Evolutionary conservation across 2,329 filamentous ascomycete genomes (phyloP).

Genomic region (Mariannaea elegans): DNA sequence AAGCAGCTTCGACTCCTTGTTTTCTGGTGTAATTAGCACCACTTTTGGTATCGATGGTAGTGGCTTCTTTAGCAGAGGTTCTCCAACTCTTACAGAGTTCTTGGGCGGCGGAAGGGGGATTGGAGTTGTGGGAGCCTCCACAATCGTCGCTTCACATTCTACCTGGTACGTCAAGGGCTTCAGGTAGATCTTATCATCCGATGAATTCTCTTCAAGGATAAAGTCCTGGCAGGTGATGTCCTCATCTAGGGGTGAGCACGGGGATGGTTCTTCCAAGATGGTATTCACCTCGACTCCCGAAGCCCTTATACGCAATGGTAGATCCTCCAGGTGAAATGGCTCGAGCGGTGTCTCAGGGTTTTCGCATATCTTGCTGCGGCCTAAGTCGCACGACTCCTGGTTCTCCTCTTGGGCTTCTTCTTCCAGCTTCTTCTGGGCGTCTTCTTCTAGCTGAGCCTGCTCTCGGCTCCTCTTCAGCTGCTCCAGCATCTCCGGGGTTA

Average conservation of each 20-base stretch:
- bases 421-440: conserved; percentile 8
- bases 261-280: conserved; percentile 19
- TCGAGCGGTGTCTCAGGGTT: conserved; percentile 53
- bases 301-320: conserved; percentile 53
- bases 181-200: conserved; percentile 9
- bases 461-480: conserved; percentile 51
- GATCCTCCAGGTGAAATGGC: conserved; percentile 59
- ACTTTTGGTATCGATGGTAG: conserved; percentile 40
- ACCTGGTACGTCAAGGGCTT: conserved; percentile 1
- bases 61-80: conserved; percentile 10
- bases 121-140: not conserved
- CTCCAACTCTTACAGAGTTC: conserved; percentile 31
- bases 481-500: conserved; percentile 62
- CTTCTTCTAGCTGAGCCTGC: conserved; percentile 35
- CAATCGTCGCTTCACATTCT: conserved; percentile 8
- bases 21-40: conserved; percentile 24
- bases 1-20: conserved; percentile 12
- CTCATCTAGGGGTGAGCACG: conserved; percentile 18
- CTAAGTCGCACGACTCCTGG: conserved; percentile 37
- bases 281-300: conserved; percentile 37
- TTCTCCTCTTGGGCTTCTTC: conserved; percentile 18
- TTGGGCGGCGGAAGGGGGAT: conserved; percentile 32
- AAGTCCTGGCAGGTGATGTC: conserved; percentile 41
- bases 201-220: conserved; percentile 16
- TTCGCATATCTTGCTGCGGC: conserved; percentile 34